Evolutionary conservation across 352 stramenopile species (phyloP).

Genomic region (Phytophthora idaei): DNA sequence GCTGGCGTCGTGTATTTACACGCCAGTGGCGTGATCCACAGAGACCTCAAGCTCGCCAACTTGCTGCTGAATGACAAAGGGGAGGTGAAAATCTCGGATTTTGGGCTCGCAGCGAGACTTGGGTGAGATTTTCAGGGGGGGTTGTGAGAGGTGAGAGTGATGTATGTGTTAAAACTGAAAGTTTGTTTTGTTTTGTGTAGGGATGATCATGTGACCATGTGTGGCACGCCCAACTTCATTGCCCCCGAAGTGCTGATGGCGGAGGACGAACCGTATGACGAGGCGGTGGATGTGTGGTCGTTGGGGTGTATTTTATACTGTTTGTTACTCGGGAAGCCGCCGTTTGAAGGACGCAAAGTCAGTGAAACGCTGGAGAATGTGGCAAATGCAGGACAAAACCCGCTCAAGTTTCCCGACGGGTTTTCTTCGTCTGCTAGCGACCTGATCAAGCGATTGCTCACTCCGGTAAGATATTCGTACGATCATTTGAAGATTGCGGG

Average conservation of each 20-base stretch:
- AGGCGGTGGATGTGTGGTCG: slow-evolving; percentile 82
- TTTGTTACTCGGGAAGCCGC: slow-evolving; percentile 63
- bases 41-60: slow-evolving; percentile 83
- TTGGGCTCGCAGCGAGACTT: slow-evolving; percentile 69
- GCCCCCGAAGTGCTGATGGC: slow-evolving; percentile 69
- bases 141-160: background rate
- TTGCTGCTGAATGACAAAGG: slow-evolving; percentile 58
- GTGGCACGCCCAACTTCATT: slow-evolving; percentile 86
- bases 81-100: slow-evolving; percentile 77
- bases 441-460: slow-evolving; percentile 69
- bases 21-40: slow-evolving; percentile 65
- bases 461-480: slow-evolving; percentile 30
- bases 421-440: slow-evolving; percentile 64
- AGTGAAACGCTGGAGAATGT: slow-evolving; percentile 79
- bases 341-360: slow-evolving; percentile 78
- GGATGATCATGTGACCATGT: slow-evolving; percentile 71
- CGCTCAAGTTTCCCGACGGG: slow-evolving; percentile 53
- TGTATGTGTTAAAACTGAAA: background rate
- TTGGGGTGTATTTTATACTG: slow-evolving; percentile 82
- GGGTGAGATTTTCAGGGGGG: slow-evolving; percentile 29
- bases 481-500: background rate
- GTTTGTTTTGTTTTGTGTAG: slow-evolving; percentile 17
- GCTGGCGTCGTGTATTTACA: slow-evolving; percentile 67
- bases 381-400: slow-evolving; percentile 48
- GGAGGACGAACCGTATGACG: slow-evolving; percentile 51